phyloP scores from a whole-genome alignment of 2,329 filamentous ascomycete species.

The Clonostachys rosea region DNA sequence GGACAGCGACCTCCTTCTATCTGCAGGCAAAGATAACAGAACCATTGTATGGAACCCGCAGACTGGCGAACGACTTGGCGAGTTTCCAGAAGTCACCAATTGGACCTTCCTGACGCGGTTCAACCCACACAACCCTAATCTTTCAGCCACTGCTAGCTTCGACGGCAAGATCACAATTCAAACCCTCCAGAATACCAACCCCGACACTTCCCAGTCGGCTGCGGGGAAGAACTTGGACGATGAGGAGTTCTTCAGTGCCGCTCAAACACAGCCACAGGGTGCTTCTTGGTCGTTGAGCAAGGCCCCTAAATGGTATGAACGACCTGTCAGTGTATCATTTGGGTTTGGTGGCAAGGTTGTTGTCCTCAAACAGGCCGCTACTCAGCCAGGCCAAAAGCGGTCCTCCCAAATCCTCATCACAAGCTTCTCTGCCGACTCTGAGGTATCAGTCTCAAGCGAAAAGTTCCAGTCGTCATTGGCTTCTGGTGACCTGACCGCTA shows the following conservation, averaged over 20 bases:
- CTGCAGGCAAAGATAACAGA: conserved; percentile 93
- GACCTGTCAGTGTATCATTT: conserved; percentile 82
- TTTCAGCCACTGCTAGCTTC: conserved; percentile 93
- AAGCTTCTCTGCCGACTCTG: conserved; percentile 83
- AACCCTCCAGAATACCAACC: conserved; percentile 90
- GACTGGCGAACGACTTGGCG: conserved; percentile 80
- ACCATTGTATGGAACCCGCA: conserved; percentile 96
- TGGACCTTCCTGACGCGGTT: conserved; percentile 97
- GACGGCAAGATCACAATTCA: conserved; percentile 95
- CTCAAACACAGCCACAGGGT: conserved; percentile 85
- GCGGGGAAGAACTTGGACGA: conserved; percentile 72
- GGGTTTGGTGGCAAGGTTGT: conserved; percentile 94
- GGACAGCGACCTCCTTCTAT: conserved; percentile 83
- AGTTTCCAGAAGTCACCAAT: conserved; percentile 97
- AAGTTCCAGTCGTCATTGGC: conserved; percentile 81
- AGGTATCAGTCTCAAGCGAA: conserved; percentile 77
- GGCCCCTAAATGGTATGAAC: conserved; percentile 86
- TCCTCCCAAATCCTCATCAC: conserved; percentile 79
- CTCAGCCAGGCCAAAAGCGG: conserved; percentile 57
- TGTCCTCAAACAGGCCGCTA: conserved; percentile 57
- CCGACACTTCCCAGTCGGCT: conserved; percentile 61
- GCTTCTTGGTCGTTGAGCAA: conserved; percentile 83
- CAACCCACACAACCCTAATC: conserved; percentile 86
- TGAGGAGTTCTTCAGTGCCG: conserved; percentile 94
- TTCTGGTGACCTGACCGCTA: conserved; percentile 68